A percentile compares a stretch with the other conserved stretches of the same genome.
Evolutionary conservation across 805 yeast genomes (phyloP).

Genomic region (Pichia manshurica): DNA sequence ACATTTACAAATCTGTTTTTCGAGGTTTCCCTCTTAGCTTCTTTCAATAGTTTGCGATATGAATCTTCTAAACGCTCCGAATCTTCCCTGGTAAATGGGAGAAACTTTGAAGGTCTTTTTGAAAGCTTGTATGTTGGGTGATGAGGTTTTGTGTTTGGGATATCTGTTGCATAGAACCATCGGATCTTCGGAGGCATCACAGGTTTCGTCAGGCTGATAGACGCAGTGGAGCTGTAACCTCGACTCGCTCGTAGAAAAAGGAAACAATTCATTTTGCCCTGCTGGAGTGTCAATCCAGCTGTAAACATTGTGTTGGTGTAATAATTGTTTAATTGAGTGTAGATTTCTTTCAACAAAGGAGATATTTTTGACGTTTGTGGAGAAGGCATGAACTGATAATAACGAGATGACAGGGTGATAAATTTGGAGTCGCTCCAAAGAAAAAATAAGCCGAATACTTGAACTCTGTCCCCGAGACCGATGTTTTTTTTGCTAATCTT

Average conservation of each 20-base stretch:
- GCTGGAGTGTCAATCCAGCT: too few relatives aligned
- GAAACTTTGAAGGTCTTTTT: conserved; percentile 51
- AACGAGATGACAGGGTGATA: too few relatives aligned
- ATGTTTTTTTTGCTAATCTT: too few relatives aligned
- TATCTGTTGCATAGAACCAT: conserved; percentile 85
- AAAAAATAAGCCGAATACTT: too few relatives aligned
- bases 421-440: too few relatives aligned
- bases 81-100: conserved; percentile 63
- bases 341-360: too few relatives aligned
- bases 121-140: conserved; percentile 48
- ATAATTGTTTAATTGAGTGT: too few relatives aligned
- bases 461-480: too few relatives aligned
- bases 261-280: too few relatives aligned
- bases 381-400: too few relatives aligned
- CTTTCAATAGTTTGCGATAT: conserved; percentile 26
- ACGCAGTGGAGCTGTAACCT: background rate
- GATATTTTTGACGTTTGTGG: too few relatives aligned
- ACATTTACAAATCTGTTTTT: conserved; percentile 43
- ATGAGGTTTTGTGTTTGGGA: conserved; percentile 63
- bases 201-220: background rate
- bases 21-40: conserved; percentile 6
- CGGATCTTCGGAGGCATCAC: conserved; percentile 16
- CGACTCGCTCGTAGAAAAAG: background rate
- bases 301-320: too few relatives aligned
- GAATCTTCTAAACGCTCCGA: conserved; percentile 53